These are phyloP conservation scores for Russula sp. DNA, from an alignment of 768 basidiomycete species.

Conservation along the genomic window DNA sequence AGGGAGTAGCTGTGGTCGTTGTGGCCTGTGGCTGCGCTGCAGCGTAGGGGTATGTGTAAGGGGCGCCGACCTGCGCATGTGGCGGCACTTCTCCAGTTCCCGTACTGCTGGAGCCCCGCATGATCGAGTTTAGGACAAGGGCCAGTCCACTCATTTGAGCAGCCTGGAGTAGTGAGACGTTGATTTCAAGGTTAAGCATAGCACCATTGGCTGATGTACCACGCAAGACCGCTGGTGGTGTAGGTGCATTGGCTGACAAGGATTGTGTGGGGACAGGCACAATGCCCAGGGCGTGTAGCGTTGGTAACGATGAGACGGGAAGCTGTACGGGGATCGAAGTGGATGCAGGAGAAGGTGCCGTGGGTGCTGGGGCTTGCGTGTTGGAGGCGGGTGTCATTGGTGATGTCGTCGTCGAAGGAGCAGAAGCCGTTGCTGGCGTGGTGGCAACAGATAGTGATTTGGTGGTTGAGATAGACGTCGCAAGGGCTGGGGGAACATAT, in stretches of 20 bases:
- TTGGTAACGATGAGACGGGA: slow-evolving; percentile 50
- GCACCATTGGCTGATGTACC: slow-evolving; percentile 66
- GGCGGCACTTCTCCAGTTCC: slow-evolving; percentile 17
- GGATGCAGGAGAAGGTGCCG: neutral
- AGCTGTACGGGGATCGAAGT: slow-evolving; percentile 58
- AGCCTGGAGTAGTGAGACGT: slow-evolving; percentile 64
- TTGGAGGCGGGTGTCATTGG: slow-evolving; percentile 32
- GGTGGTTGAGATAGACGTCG: slow-evolving; percentile 24
- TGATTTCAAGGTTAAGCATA: slow-evolving; percentile 72
- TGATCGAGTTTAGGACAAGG: slow-evolving; percentile 62
- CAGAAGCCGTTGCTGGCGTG: slow-evolving; percentile 10
- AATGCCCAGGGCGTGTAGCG: slow-evolving; percentile 68
- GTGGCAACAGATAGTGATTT: slow-evolving; percentile 20
- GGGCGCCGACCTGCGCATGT: slow-evolving; percentile 23
- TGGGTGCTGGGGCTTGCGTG: slow-evolving; percentile 28
- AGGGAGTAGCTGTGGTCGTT: neutral
- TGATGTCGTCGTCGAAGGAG: slow-evolving; percentile 15
- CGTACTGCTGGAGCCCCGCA: slow-evolving; percentile 35
- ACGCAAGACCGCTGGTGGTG: slow-evolving; percentile 70
- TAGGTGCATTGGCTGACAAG: slow-evolving; percentile 42
- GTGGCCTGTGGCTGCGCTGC: slow-evolving; percentile 1
- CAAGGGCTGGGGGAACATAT: slow-evolving; percentile 29
- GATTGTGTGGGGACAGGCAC: slow-evolving; percentile 57
- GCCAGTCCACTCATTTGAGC: slow-evolving; percentile 76
- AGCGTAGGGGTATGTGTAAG: slow-evolving; percentile 20